A percentile compares a stretch with the other conserved stretches of the same genome.
Conservation (phyloP, 805 yeast species). For the Citeromyces matritensis region DNA sequence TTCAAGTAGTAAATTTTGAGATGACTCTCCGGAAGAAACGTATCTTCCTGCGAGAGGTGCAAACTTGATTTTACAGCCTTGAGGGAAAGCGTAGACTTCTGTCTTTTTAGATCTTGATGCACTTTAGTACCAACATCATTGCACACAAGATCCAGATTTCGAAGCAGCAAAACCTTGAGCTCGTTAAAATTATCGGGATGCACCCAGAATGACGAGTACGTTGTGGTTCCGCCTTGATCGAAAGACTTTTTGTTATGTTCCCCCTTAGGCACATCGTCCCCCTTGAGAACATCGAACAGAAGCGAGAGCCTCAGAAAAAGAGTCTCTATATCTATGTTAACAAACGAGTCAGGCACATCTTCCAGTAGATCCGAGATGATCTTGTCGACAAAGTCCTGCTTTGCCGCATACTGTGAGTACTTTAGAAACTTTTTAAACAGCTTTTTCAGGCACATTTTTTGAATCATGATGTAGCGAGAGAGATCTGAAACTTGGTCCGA, state of each 20-base stretch:
- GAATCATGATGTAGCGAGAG: constrained; percentile 57
- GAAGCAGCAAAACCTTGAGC: constrained; percentile 27
- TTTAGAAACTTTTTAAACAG: constrained; percentile 55
- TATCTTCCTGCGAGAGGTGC: not conserved
- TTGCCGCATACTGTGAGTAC: constrained; percentile 19
- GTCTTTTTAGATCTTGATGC: not conserved
- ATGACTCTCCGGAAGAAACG: not conserved
- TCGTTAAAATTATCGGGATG: constrained; percentile 46
- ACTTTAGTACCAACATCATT: constrained; percentile 8
- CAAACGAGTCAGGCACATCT: constrained; percentile 37
- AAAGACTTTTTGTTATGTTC: no score
- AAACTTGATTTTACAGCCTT: not conserved
- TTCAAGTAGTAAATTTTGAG: not conserved
- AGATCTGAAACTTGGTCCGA: constrained; percentile 44
- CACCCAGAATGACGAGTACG: constrained; percentile 28
- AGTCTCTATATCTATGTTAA: constrained; percentile 37
- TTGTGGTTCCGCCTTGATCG: no score
- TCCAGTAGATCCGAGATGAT: constrained; percentile 12
- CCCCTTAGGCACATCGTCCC: no score
- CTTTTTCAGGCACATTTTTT: constrained; percentile 60
- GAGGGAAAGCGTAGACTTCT: no score
- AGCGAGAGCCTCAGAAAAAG: constrained; percentile 17
- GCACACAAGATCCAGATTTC: constrained; percentile 21
- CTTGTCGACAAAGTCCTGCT: constrained; percentile 16
- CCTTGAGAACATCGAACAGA: constrained; percentile 2